Conservation (phyloP, 2,329 filamentous ascomycete genomes). For the Mycosphaerella arachidis region DNA sequence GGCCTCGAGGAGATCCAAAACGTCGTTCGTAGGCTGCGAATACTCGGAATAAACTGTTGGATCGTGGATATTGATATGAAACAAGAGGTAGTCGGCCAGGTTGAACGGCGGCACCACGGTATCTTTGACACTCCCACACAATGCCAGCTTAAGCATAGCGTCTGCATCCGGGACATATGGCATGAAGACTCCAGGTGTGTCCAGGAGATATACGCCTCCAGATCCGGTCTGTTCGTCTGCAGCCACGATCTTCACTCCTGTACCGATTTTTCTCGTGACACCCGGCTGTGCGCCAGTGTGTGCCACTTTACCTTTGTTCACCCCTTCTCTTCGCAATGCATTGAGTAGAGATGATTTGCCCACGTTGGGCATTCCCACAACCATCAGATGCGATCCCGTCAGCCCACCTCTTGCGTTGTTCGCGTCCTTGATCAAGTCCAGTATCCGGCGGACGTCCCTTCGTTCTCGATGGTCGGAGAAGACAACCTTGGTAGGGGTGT, state of each 20-base stretch:
- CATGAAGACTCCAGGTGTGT: constrained; percentile 93
- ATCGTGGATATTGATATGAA: constrained; percentile 67
- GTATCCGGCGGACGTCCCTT: constrained; percentile 43
- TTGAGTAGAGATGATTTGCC: constrained; percentile 96
- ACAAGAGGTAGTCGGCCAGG: constrained; percentile 86
- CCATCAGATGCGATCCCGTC: constrained; percentile 77
- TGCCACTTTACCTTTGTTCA: constrained; percentile 66
- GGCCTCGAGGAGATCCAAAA: constrained; percentile 64
- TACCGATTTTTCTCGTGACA: constrained; percentile 79
- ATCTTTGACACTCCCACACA: constrained; percentile 88
- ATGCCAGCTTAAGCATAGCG: constrained; percentile 89
- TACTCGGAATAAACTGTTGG: constrained; percentile 60
- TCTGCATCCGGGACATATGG: constrained; percentile 82
- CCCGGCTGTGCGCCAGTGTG: constrained; percentile 82
- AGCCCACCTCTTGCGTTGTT: constrained; percentile 55
- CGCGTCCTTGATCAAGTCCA: constrained; percentile 49
- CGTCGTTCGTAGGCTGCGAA: constrained; percentile 73
- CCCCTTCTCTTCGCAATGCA: constrained; percentile 66
- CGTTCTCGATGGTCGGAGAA: constrained; percentile 49
- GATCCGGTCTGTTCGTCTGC: constrained; percentile 47
- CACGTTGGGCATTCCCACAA: constrained; percentile 97
- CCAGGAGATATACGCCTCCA: constrained; percentile 71
- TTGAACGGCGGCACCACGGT: constrained; percentile 72
- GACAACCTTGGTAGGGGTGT: constrained; percentile 48
- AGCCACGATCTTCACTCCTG: constrained; percentile 70